Conservation (phyloP, 305 asterid species). For the Solanum aculeatissimum region DNA sequence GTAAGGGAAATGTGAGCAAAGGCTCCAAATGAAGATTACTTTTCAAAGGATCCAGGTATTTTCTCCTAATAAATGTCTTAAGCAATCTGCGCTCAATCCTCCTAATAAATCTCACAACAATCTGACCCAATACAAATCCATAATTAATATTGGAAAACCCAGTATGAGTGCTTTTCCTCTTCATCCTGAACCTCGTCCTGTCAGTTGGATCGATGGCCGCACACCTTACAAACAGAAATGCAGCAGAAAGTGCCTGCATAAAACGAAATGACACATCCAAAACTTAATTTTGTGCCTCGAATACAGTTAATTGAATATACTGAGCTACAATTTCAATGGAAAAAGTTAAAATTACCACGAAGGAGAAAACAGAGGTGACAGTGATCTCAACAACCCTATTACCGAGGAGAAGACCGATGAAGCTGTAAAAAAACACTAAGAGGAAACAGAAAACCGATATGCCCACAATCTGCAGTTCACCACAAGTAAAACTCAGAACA, state of each 20-base stretch:
- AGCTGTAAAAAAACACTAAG: conserved; percentile 62
- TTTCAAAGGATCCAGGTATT: conserved; percentile 62
- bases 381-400: conserved; percentile 49
- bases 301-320: background rate
- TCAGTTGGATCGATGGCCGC: conserved; percentile 78
- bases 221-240: conserved; percentile 66
- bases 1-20: conserved; percentile 55
- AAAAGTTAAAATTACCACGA: conserved; percentile 32
- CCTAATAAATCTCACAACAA: conserved; percentile 46
- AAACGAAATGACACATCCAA: background rate
- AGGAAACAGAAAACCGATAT: conserved; percentile 56
- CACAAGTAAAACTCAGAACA: background rate
- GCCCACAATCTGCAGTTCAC: conserved; percentile 65
- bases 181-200: conserved; percentile 56
- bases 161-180: conserved; percentile 10
- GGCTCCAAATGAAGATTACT: conserved; percentile 50
- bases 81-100: conserved; percentile 70
- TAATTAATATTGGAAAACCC: conserved; percentile 32
- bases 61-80: conserved; percentile 70
- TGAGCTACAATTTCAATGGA: background rate
- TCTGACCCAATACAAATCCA: conserved; percentile 34
- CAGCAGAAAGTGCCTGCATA: conserved; percentile 55
- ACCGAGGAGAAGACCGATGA: conserved; percentile 76
- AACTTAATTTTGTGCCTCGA: background rate
- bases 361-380: conserved; percentile 48